Conservation (phyloP, 495 filamentous ascomycete species). For the Pyronema omphalodes region DNA sequence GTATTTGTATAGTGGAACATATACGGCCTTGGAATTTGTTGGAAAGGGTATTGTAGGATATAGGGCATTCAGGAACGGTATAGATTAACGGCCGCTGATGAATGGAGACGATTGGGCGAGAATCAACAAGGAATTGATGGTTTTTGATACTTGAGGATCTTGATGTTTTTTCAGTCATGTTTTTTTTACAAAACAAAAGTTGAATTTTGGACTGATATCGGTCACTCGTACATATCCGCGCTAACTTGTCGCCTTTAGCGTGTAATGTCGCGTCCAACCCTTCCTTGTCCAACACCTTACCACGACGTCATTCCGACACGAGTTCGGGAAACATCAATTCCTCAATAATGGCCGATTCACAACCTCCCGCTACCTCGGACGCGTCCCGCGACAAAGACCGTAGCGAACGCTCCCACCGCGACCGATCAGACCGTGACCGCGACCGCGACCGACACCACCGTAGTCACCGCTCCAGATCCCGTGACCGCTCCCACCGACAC, state of each 20-base stretch:
- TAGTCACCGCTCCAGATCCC: slow-evolving; percentile 24
- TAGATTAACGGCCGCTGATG: neutral
- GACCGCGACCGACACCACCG: slow-evolving; percentile 22
- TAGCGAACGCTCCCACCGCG: slow-evolving; percentile 21
- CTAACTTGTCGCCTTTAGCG: too few relatives aligned
- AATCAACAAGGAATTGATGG: neutral
- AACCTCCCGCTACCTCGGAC: neutral
- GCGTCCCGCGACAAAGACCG: slow-evolving; percentile 23
- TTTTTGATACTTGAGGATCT: neutral
- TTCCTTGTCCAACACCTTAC: neutral
- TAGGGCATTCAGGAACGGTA: neutral
- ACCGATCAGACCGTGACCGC: slow-evolving; percentile 19
- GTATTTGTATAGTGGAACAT: neutral
- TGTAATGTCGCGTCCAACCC: too few relatives aligned
- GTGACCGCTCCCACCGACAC: slow-evolving; percentile 17
- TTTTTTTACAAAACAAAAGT: neutral
- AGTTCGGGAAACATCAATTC: neutral
- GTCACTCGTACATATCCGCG: too few relatives aligned
- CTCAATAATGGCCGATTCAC: neutral
- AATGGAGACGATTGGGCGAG: neutral
- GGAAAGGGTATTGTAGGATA: neutral
- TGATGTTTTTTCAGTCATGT: neutral
- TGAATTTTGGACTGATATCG: neutral
- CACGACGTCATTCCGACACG: neutral
- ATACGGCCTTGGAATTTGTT: neutral